Base-by-base conservation (phyloP, 805 yeast genomes). In the Wickerhamomyces hampshirensis region DNA sequence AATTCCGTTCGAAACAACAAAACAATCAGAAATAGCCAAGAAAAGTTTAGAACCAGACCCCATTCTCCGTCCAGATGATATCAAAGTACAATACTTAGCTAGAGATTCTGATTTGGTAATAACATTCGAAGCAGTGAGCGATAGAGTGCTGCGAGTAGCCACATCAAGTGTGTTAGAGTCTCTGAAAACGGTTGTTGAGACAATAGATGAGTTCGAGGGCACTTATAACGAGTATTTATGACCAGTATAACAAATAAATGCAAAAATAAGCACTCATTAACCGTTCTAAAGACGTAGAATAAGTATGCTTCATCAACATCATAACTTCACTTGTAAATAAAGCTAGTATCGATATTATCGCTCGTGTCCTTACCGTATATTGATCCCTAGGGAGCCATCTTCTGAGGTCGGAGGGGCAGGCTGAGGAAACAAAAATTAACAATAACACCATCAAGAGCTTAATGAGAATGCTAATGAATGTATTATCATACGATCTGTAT, bases 121-220 rank as follows among this genome's bases (percentile, higher is more conserved):
- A 19, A 43, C 50, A 1, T 84, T 85, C 46, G 56, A 63, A 6
- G 86, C 87, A 2, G 66, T 68, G 0, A 78, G 84, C 34, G 94
- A 84, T 46, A 65, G 96, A 30, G 79, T 79, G 6, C 70, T 88
- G 34, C 66, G 97, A 43, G 95, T 87, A 5, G 94, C 94, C 7
- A 85, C 84, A 14, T 86, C 87, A 58, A 82, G 81, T 45, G 73
- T 84, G 13, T 65, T 89, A 37, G 96, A 87, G 53, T 80, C 80
- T 43, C 57, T 86, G 38, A 81, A 81, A 51, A 79, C 93, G 1
- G 73, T 84, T 3, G 64, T 87, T 2, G 96, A 88, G 62, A 80
- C 94, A 38, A 64, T 87, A 47, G 94, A 85, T 39, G 83, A 77
- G 55, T 77, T 83, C 55, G 79, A 69, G 18, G 18, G 31, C 5